Evolutionary conservation across 169 alveolate genomes (phyloP), one percentile per base, ranked within the genome.

Genomic region (Babesia bigemina): DNA sequence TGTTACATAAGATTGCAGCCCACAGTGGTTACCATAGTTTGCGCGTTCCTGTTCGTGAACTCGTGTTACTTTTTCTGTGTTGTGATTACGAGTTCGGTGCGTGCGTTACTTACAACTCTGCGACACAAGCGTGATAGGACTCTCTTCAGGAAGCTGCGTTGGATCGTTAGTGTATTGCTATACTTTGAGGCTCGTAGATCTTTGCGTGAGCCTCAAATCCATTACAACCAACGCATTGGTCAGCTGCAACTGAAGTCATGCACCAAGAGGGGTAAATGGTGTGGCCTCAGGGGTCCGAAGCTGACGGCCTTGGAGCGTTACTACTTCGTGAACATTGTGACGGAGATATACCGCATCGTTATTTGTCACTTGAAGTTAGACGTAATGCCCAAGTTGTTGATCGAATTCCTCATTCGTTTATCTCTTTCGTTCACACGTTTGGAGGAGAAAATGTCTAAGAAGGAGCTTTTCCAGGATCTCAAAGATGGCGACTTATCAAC

Each of bases 281-380:
- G 70, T 22, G 69, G 59, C 50, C 29, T 62, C 70, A 33, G 67
- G 65, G 19, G 61, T 4, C 0, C 0, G 6, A 62, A 65, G 47
- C 76, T 90, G 47, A 84, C 70, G 24, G 47, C 73, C 9, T 66
- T 60, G 39, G 93, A 90, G 73, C 79, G 90, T 58, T 55, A 77
- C 49, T 91, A 89, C 78, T 91, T 89, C 61, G 77, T 75, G 28
- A 73, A 83, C 44, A 87, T 88, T 49, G 74, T 91, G 84, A 79
- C 92, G 28, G 90, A 90, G 72, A 52, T 85, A 26, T 75, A 83
- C 44, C 88, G 88, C 33, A 79, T 91, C 45, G 94, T 92, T 42
- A 91, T 87, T 16, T 83, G 76, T 50, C 86, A 86, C 72, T 81
- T 91, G 85, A 90, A 87, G 71, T 74, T 91, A 28, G 91, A 89